Evolutionary conservation across 495 filamentous ascomycete species (phyloP), one percentile per base, ranked within the genome.

Genomic region (Talaromyces trachyspermus): DNA sequence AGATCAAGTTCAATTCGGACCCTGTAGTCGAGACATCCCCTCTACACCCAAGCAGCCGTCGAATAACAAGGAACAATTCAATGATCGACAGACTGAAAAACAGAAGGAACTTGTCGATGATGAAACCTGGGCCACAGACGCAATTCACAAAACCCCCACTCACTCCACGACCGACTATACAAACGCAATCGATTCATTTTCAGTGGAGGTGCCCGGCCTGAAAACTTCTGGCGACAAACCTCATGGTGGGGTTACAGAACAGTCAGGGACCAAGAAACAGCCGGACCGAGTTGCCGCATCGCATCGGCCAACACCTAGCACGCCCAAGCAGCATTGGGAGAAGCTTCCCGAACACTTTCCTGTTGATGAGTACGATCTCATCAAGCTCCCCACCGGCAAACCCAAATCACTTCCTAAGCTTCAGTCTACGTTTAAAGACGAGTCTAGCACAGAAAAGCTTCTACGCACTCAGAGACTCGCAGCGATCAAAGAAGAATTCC

Each of bases 261-360:
- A 42, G 15, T 23, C 58, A 25, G 57, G 50, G 27, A n/a, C n/a
- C n/a, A n/a, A n/a, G n/a, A n/a, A n/a, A n/a, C n/a, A n/a, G n/a
- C n/a, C n/a, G n/a, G n/a, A n/a, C n/a, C n/a, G n/a, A n/a, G n/a
- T n/a, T n/a, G n/a, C n/a, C n/a, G n/a, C n/a, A n/a, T n/a, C n/a
- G n/a, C n/a, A n/a, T n/a, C n/a, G n/a, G n/a, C n/a, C n/a, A n/a
- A n/a, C n/a, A 33, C 30, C 30, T 29, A 46, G 29, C 18, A 51
- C 56, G 24, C 56, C 63, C 14, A 57, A 62, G 41, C 64, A 77
- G 19, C 83, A 87, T 56, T 95, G 89, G 89, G 58, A 67, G 52
- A 85, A 81, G 55, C 69, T 75, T 32, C 71, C 73, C 5, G 86
- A 94, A 55, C 75, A 82, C 56, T 95, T 83, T 64, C 88, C 89